Evolutionary conservation across 2,329 filamentous ascomycete species (phyloP).

Genomic region (Venturia oleaginea): DNA sequence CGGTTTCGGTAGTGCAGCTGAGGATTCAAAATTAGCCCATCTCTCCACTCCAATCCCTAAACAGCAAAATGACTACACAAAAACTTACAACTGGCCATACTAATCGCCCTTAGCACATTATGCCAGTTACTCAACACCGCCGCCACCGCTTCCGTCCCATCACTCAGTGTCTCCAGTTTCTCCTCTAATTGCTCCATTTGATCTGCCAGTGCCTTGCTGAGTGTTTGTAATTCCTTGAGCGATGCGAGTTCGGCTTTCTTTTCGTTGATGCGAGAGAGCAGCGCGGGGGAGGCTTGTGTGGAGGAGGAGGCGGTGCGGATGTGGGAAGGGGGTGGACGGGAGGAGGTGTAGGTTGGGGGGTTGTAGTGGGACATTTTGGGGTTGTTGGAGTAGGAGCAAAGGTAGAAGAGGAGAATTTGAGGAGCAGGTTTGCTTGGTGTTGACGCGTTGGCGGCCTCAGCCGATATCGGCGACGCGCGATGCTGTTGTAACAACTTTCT

Average conservation of each 20-base stretch:
- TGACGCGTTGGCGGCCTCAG: background rate
- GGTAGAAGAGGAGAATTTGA: background rate
- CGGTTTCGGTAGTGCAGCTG: conserved; percentile 62
- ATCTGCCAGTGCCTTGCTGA: conserved; percentile 67
- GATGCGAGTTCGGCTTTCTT: conserved; percentile 78
- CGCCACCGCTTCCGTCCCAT: conserved; percentile 79
- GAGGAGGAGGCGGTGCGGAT: conserved; percentile 46
- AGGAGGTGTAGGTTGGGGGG: background rate
- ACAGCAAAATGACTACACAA: background rate
- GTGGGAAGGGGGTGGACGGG: conserved; percentile 44
- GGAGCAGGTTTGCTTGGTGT: background rate
- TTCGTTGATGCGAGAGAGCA: conserved; percentile 70
- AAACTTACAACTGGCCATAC: conserved; percentile 69
- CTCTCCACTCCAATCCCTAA: background rate
- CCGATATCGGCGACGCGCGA: background rate
- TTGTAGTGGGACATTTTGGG: conserved; percentile 12
- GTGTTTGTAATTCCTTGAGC: conserved; percentile 65
- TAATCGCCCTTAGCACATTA: conserved; percentile 74
- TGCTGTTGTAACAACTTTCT: no score
- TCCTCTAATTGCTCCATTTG: conserved; percentile 78
- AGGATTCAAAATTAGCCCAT: conserved; percentile 15
- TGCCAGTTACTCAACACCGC: conserved; percentile 83
- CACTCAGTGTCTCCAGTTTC: conserved; percentile 66
- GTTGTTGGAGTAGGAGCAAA: background rate
- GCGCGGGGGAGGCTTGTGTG: conserved; percentile 55